Conservation (phyloP, 2,329 filamentous ascomycete genomes). For the Cytospora schulzeri region DNA sequence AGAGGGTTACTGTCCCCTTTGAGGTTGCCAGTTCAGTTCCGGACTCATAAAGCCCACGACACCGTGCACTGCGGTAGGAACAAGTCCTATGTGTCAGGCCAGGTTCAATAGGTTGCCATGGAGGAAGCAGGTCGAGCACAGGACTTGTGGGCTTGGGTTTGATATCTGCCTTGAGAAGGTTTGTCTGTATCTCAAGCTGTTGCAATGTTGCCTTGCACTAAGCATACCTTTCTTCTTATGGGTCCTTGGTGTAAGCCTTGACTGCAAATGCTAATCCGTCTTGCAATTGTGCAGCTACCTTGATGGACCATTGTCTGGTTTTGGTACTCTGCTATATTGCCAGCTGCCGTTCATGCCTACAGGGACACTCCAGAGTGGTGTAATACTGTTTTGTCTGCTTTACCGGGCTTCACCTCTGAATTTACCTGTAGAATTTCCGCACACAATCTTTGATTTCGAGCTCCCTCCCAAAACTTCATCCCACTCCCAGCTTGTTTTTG, state of each 20-base stretch:
- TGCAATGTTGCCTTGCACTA: not conserved
- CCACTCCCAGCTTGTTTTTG: constrained; percentile 13
- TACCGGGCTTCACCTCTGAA: not conserved
- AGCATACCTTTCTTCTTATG: not conserved
- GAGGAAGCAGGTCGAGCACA: not conserved
- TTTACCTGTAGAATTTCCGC: too few species aligned
- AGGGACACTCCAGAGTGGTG: not conserved
- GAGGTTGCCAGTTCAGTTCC: not conserved
- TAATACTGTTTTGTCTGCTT: not conserved
- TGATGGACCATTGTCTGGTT: not conserved
- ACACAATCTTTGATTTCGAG: not conserved
- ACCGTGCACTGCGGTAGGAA: not conserved
- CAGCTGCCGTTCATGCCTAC: not conserved
- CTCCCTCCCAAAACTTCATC: constrained; percentile 1
- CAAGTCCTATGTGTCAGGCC: not conserved
- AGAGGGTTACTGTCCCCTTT: not conserved
- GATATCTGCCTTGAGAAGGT: not conserved
- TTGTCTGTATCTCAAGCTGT: not conserved
- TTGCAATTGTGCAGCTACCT: not conserved
- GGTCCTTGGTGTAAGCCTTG: not conserved
- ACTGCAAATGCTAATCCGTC: not conserved
- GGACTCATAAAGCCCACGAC: not conserved
- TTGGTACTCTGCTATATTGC: not conserved
- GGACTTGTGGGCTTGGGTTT: not conserved
- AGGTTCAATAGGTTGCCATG: not conserved